These are phyloP conservation scores for Xylaria multiplex DNA, from an alignment of 2,329 filamentous ascomycete species.

Conservation along the genomic window DNA sequence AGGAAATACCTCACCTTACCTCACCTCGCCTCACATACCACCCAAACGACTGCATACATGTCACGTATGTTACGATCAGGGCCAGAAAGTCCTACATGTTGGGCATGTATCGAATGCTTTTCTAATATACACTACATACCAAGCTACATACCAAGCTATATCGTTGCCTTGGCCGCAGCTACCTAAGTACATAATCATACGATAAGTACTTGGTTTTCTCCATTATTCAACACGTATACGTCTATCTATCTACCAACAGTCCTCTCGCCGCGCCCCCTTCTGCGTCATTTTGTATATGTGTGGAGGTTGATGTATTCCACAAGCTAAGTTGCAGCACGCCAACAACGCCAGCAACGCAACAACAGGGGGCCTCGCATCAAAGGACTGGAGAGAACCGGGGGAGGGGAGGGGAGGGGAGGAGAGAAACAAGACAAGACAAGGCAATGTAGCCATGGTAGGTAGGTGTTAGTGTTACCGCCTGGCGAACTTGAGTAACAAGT, in stretches of 20 bases:
- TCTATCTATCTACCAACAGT: not conserved
- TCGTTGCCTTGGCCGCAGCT: constrained; percentile 17
- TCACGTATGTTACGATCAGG: constrained; percentile 7
- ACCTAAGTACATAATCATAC: constrained; percentile 22
- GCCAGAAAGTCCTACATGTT: not conserved
- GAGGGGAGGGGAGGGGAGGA: no score
- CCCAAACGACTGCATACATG: not conserved
- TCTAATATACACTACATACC: not conserved
- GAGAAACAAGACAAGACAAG: no score
- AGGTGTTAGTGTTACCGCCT: constrained; percentile 5
- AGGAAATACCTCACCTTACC: constrained; percentile 28
- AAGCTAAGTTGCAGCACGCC: constrained; percentile 7
- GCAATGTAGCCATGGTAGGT: constrained; percentile 10
- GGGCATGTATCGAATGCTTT: no score
- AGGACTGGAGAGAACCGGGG: not conserved
- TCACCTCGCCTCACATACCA: constrained; percentile 13
- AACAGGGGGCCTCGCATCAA: constrained; percentile 11
- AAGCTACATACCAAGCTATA: no score
- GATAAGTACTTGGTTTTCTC: constrained; percentile 14
- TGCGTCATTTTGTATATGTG: not conserved
- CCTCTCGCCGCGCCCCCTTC: not conserved
- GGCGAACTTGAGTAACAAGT: constrained; percentile 1
- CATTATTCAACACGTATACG: not conserved
- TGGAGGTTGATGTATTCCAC: constrained; percentile 15
- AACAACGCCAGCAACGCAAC: constrained; percentile 5